Conservation (phyloP, 1,284 basidiomycete genomes). For the Schizopora paradoxa region DNA sequence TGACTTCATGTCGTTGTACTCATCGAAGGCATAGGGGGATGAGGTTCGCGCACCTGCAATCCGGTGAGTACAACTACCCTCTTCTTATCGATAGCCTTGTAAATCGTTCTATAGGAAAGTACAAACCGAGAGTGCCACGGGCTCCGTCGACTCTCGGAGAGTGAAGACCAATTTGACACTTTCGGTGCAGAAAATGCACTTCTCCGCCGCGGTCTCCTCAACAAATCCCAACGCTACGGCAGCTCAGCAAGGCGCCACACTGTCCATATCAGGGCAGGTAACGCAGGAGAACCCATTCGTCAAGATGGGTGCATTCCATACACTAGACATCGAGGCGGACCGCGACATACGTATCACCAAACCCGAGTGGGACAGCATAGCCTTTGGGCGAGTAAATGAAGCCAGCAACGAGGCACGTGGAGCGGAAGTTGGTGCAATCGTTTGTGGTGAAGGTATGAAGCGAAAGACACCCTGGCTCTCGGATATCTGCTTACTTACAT, state of each 20-base stretch:
- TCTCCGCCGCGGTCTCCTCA: conserved; percentile 28
- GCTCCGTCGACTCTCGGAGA: conserved; percentile 89
- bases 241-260: conserved; percentile 49
- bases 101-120: conserved; percentile 43
- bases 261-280: conserved; percentile 88
- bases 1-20: conserved; percentile 10
- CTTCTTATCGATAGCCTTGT: conserved; percentile 5
- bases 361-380: conserved; percentile 86
- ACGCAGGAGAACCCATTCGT: conserved; percentile 90
- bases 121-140: conserved; percentile 82
- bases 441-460: conserved; percentile 86
- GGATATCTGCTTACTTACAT: conserved; percentile 10
- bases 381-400: conserved; percentile 79
- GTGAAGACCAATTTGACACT: conserved; percentile 85
- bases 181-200: conserved; percentile 53
- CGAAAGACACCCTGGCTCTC: not conserved
- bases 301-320: conserved; percentile 93
- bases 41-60: conserved; percentile 85
- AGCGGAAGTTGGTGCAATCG: conserved; percentile 94
- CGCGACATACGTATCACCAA: conserved; percentile 93
- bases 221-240: conserved; percentile 52
- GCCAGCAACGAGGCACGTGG: conserved; percentile 88
- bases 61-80: conserved; percentile 42
- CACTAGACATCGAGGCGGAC: conserved; percentile 89
- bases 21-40: conserved; percentile 54